Evolutionary conservation across 345 rosid species (phyloP).

Genomic region (Brassica juncea): DNA sequence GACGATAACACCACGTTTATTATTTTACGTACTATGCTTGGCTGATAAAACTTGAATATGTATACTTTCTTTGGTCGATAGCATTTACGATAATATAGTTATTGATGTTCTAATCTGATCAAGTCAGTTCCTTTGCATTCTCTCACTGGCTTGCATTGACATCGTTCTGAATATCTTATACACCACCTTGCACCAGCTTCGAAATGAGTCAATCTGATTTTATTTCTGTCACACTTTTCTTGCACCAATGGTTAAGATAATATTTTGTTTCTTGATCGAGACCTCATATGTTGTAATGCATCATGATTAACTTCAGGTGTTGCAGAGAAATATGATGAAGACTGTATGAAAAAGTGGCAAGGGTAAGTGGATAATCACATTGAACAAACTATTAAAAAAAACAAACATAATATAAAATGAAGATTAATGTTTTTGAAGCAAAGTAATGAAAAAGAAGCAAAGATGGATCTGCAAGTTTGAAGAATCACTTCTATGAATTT

Average conservation of each 20-base stretch:
- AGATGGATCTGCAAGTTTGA: background rate
- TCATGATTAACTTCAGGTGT: background rate
- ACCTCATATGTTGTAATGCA: background rate
- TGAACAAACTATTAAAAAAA: background rate
- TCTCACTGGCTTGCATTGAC: background rate
- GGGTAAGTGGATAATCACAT: background rate
- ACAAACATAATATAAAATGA: background rate
- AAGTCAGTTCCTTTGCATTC: background rate
- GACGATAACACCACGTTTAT: too few relatives aligned
- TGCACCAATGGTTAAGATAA: background rate
- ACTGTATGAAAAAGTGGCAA: background rate
- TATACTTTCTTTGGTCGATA: background rate
- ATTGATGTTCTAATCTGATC: background rate
- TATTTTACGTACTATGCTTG: too few relatives aligned
- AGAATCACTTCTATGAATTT: background rate
- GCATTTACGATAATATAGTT: too few relatives aligned
- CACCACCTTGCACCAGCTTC: background rate
- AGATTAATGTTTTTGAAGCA: background rate
- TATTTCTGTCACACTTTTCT: background rate
- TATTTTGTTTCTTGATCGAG: background rate
- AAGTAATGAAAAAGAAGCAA: background rate
- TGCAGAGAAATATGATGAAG: background rate
- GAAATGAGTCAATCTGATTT: background rate
- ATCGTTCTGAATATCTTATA: background rate
- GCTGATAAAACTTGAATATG: too few relatives aligned